Conservation (phyloP, 2,329 filamentous ascomycete species). For the Colletotrichum scovillei region DNA sequence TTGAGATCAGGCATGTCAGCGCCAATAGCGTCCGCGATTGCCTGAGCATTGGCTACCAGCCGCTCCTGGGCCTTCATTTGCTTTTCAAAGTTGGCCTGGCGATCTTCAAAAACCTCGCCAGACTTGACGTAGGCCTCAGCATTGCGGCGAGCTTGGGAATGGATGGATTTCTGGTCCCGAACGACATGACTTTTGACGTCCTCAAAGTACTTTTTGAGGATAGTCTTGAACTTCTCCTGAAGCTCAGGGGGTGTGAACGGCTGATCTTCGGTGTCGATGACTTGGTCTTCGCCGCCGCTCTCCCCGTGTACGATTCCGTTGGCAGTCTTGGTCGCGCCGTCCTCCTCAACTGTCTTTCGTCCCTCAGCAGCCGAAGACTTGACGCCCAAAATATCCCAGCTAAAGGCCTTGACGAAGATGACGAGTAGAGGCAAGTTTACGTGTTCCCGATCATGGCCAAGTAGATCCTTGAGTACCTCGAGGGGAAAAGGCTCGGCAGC, state of each 20-base stretch:
- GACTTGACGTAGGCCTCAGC: conserved; percentile 99
- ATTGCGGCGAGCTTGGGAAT: conserved; percentile 89
- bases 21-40: conserved; percentile 87
- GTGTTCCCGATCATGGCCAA: conserved; percentile 94
- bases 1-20: conserved; percentile 94
- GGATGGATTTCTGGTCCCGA: conserved; percentile 91
- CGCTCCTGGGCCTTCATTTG: conserved; percentile 93
- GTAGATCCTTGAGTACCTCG: conserved; percentile 96
- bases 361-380: conserved; percentile 78
- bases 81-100: conserved; percentile 95
- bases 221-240: conserved; percentile 86
- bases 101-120: conserved; percentile 97
- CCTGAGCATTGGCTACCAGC: conserved; percentile 88
- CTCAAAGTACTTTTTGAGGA: conserved; percentile 89
- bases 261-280: conserved; percentile 62
- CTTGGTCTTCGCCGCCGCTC: conserved; percentile 22
- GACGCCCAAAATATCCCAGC: conserved; percentile 93
- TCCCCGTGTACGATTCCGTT: conserved; percentile 22
- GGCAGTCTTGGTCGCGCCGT: conserved; percentile 71
- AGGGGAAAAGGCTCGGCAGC: conserved; percentile 93
- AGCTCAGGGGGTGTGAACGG: conserved; percentile 82
- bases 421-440: conserved; percentile 91
- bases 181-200: conserved; percentile 90
- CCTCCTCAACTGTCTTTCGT: conserved; percentile 86
- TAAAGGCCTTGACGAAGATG: conserved; percentile 94